Evolutionary conservation across 345 rosid genomes (phyloP), one percentile per base, ranked within the genome.

Genomic region (Eucalyptus curtisii): DNA sequence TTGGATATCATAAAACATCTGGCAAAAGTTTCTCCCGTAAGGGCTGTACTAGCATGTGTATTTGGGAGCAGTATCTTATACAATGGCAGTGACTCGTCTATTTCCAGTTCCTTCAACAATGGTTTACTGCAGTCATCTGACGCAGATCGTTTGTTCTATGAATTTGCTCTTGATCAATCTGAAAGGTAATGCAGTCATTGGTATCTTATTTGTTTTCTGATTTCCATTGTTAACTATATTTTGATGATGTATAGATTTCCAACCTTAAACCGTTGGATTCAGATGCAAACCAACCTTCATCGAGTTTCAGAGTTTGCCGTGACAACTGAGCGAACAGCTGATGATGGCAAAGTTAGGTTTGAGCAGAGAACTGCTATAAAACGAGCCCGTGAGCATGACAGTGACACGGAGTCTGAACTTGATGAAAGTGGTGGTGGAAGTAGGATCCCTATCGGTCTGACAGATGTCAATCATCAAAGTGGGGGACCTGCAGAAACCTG

Each of bases 161-260:
- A 97, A 93, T 97, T 97, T 92, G 98, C 99, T 87, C 99, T 97
- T 91, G 99, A 97, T 93, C 98, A 96, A 87, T 97, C 99, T 92
- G 99, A 96, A 92, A 97, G 99, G 99, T 97, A 93, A 80, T 37
- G 89, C 68, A 76, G 44, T 33, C 49, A 49, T 71, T 37, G 86
- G 50, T 87, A 61, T 19, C 31, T 86, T 52, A 88, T 40, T 40
- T 20, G 1, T 76, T 76, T 48, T 31, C 89, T 88, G 76, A 59
- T 92, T 55, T 33, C 87, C 47, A 87, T 86, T 81, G 87, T 84
- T 88, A 61, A 44, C 89, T 92, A 88, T 87, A 86, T 90, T 82
- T 8, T 49, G 48, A 86, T 91, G 66, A 86, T 82, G 85, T 57
- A 88, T 94, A 97, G 99, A 94, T 97, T 93, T 91, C 97, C 99